A percentile compares a stretch with the other conserved stretches of the same genome.
Evolutionary conservation across 352 stramenopile species (phyloP).

Genomic region (Phytophthora constricta): DNA sequence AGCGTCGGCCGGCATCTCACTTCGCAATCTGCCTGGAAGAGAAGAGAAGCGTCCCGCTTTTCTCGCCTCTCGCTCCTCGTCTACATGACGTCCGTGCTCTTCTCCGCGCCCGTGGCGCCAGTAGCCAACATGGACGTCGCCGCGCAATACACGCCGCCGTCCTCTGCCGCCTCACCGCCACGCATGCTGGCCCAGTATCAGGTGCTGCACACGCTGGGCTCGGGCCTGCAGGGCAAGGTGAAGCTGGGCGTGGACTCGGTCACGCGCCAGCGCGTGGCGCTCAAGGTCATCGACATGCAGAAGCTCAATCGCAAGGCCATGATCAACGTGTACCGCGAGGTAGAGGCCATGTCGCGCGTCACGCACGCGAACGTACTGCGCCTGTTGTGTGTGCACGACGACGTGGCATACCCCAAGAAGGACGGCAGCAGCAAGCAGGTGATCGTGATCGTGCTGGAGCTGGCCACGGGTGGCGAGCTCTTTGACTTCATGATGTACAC

Average conservation of each 20-base stretch:
- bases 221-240: conserved; percentile 86
- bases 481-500: conserved; percentile 96
- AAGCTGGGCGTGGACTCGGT: conserved; percentile 86
- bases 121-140: conserved; percentile 37
- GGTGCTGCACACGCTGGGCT: conserved; percentile 83
- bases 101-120: conserved; percentile 33
- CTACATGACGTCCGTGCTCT: conserved; percentile 40
- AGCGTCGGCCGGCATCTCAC: too few species aligned
- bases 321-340: conserved; percentile 89
- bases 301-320: conserved; percentile 85
- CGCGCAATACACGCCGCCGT: conserved; percentile 19
- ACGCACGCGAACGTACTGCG: conserved; percentile 83
- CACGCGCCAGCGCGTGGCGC: conserved; percentile 84
- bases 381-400: conserved; percentile 78
- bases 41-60: too few species aligned
- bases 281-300: conserved; percentile 91
- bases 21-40: conserved; percentile 19
- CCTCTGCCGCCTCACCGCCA: background rate
- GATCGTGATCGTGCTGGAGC: conserved; percentile 91
- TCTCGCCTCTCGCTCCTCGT: too few species aligned
- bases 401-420: conserved; percentile 79
- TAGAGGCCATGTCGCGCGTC: conserved; percentile 90
- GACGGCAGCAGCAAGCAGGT: conserved; percentile 75
- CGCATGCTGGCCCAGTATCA: conserved; percentile 81
- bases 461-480: conserved; percentile 87